Base-by-base conservation (phyloP, 2,329 filamentous ascomycete species). In the Pseudogymnoascus sp. region DNA sequence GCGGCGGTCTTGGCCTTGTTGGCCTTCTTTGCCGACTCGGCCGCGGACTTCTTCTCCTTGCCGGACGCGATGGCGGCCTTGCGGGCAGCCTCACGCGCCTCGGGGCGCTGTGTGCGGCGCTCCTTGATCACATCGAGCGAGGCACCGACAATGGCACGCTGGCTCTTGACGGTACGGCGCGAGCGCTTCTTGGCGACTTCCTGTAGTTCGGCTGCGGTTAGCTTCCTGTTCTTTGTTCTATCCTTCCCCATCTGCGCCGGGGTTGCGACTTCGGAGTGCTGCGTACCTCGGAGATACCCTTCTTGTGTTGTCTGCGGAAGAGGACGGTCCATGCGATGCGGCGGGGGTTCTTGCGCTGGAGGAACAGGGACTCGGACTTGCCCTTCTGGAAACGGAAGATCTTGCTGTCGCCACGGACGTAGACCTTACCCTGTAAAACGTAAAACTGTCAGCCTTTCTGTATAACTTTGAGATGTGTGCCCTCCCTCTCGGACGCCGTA, bases 351-450 rank as follows among this genome's bases (percentile, higher is more conserved):
- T 99, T 99, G 87, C 95, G 93, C 88, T 99, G 95, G 75, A 97
- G 91, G 88, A 99, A 99, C 73, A 99, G 91, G 73, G 92, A 96
- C 85, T 99, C 95, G 82, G 91, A 93, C 86, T 99, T 99, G 85
- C 95, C 92, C 83, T 96, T 97, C 83, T 96, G 92, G 90, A 99
- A 99, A 79, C 95, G 93, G 90, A 99, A 99, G 86, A 97, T 88
- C 87, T 97, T 99, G 92, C 90, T 96, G 87, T 99, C 95, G 79
- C 93, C 93, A 82, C 95, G 92, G 87, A 99, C 85, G 85, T 93
- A 99, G 84, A 99, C 90, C 87, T 97, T 97, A 85, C 95, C 95
- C 95, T 97, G 78, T 70, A 69, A 62, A 65, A 46, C 64, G 31
- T 26, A 60, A 66, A 65, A 63, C 63, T 56, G 64, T 74, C 70